A percentile compares a stretch with the other conserved stretches of the same genome.
phyloP scores from a whole-genome alignment of 2,329 filamentous ascomycete genomes.

The Aureobasidium sp. region DNA sequence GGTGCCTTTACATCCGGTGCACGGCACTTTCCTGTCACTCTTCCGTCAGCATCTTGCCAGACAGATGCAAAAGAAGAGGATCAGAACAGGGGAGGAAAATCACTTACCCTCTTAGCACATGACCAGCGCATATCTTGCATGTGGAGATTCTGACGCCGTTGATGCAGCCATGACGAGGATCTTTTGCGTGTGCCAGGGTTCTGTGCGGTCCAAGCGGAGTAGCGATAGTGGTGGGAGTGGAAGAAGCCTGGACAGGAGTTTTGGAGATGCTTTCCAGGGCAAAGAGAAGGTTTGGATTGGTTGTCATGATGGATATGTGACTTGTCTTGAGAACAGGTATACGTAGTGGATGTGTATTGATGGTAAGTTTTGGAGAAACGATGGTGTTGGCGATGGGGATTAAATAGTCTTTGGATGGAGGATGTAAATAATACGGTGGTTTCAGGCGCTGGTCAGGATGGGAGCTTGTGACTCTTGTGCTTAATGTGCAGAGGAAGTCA shows the following conservation, averaged over 20 bases:
- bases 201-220: neutral
- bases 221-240: neutral
- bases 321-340: neutral
- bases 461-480: neutral
- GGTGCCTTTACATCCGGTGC: neutral
- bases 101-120: neutral
- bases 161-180: conserved; percentile 1
- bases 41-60: neutral
- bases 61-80: neutral
- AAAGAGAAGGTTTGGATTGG: conserved; percentile 2
- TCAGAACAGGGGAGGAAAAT: neutral
- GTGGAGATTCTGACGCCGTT: neutral
- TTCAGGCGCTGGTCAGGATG: neutral
- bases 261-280: neutral
- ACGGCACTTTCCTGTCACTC: neutral
- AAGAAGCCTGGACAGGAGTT: neutral
- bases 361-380: neutral
- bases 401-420: neutral
- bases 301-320: conserved; percentile 1
- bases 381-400: neutral
- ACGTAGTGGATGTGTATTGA: neutral
- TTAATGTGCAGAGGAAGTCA: neutral
- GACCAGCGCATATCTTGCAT: neutral
- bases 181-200: neutral
- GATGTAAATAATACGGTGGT: neutral